Conservation (phyloP, 306 rosid genomes). For the Sesbania bispinosa region DNA sequence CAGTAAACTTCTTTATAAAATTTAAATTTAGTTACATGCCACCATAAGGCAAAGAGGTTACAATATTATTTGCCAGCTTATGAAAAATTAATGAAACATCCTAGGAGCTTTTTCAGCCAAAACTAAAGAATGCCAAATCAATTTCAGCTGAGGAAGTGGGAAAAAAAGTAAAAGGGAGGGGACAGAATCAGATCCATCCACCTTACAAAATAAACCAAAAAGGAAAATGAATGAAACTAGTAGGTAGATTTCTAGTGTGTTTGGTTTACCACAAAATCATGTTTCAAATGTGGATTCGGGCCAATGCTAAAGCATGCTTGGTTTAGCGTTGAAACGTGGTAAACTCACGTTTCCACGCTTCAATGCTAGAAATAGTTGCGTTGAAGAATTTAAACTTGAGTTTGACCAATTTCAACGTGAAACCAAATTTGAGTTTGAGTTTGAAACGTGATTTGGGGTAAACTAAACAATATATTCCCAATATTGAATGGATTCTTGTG, state of each 20-base stretch:
- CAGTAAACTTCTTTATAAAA: neutral
- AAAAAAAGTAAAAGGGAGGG: neutral
- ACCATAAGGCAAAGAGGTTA: neutral
- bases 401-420: no score
- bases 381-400: no score
- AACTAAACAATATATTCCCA: no score
- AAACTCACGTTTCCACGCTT: no score
- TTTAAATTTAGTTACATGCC: neutral
- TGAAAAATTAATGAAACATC: neutral
- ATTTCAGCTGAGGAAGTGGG: neutral
- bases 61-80: neutral
- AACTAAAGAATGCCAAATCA: neutral
- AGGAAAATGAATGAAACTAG: neutral
- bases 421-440: no score
- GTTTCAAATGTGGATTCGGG: no score
- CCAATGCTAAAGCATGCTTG: no score
- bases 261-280: no score
- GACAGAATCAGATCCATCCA: slow-evolving; percentile 20
- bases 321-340: no score
- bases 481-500: neutral
- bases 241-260: neutral
- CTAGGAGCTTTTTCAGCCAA: neutral
- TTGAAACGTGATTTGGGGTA: no score
- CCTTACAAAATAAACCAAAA: neutral
- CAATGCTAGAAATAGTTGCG: no score